Base-by-base conservation (phyloP, 164 flowering plant species). In the Tetracentron sinense region DNA sequence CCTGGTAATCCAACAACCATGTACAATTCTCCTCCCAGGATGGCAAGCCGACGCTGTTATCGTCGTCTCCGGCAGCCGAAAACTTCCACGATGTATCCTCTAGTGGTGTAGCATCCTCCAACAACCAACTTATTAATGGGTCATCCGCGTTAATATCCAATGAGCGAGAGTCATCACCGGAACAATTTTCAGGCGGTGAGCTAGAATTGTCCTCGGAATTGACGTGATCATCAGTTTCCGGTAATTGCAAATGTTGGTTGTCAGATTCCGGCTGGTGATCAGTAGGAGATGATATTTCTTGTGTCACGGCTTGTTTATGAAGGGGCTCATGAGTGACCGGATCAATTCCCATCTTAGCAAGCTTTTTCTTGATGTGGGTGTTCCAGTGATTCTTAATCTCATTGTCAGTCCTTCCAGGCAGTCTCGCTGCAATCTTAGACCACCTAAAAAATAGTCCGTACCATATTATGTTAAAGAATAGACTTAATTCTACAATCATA, bases 361-460 rank as follows among this genome's bases (percentile, higher is more conserved):
- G 94, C 78, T 86, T 87, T 56, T 87, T 90, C 89, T 90, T 90
- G 70, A 87, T 86, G 61, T 90, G 94, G 29, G 97, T 90, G 70
- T 90, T 90, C 97, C 97, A 90, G 21, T 87, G 94, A 66, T 90
- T 90, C 81, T 90, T 90, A 15, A 90, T 90, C 66, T 90, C 96
- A 47, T 90, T 90, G 59, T 90, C 96, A 0, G 96, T 90, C 62
- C 97, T 81, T 70, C 97, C 97, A 0, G 94, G 97, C 64, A 90
- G 68, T 56, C 83, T 77, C 0, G 85, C 78, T 0, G 97, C 97
- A 58, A 90, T 90, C 68, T 88, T 86, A 15, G 97, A 90, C 94
- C 97, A 90, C 67, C 97, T 90, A 52, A 51, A 3, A 58, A 49
- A 58, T 14, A 53, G 25, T n/a, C n/a, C n/a, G n/a, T n/a, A n/a